A percentile compares a stretch with the other conserved stretches of the same genome.
Evolutionary conservation across 169 alveolate genomes (phyloP).

Genomic region (Plasmodium cynomolgi): DNA sequence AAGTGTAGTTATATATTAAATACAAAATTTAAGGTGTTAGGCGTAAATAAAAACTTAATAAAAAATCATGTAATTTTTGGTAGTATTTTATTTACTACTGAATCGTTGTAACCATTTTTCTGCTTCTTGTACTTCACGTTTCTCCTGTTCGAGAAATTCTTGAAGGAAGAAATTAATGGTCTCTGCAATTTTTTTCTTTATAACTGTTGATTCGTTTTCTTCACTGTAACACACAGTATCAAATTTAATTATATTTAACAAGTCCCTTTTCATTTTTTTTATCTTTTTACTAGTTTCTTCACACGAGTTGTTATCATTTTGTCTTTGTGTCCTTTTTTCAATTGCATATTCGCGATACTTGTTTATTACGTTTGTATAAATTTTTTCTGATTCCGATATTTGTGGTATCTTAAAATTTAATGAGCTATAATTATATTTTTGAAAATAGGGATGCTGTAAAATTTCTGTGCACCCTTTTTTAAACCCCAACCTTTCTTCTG

Average conservation of each 20-base stretch:
- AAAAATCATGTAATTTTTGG: neutral
- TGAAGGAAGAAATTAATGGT: constrained; percentile 39
- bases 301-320: neutral
- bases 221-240: constrained; percentile 6
- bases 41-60: neutral
- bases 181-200: constrained; percentile 41
- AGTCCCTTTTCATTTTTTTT: neutral
- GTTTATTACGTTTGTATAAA: constrained; percentile 45
- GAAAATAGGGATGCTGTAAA: constrained; percentile 76
- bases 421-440: constrained; percentile 39
- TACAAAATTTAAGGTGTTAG: neutral
- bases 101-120: constrained; percentile 66
- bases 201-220: constrained; percentile 37
- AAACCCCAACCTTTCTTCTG: constrained; percentile 82
- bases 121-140: constrained; percentile 68
- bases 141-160: constrained; percentile 54
- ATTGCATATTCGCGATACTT: constrained; percentile 47
- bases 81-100: constrained; percentile 15
- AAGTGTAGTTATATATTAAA: neutral
- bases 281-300: constrained; percentile 45
- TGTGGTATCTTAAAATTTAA: constrained; percentile 54
- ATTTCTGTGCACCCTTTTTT: constrained; percentile 62
- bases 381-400: constrained; percentile 33
- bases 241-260: constrained; percentile 36
- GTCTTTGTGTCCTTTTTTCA: constrained; percentile 60